Conservation (phyloP, 2,329 filamentous ascomycete genomes). For the Phialophora macrospora region DNA sequence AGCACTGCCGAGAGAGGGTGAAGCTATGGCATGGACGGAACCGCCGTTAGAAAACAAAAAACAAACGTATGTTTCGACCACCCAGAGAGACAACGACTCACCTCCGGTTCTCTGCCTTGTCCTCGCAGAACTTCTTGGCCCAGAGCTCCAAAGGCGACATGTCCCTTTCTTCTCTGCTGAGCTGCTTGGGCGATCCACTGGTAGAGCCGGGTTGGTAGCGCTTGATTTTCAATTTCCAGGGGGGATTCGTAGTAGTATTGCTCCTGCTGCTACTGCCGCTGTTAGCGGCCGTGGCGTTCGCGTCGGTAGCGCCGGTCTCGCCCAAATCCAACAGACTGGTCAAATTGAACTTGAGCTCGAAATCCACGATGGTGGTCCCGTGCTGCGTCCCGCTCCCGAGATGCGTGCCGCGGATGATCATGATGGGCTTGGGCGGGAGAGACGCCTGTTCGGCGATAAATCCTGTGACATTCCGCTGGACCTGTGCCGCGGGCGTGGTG, state of each 20-base stretch:
- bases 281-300: not conserved
- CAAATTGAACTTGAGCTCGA: conserved; percentile 41
- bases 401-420: conserved; percentile 40
- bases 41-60: not conserved
- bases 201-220: conserved; percentile 17
- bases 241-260: not conserved
- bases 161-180: conserved; percentile 12
- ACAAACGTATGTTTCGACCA: too few relatives aligned
- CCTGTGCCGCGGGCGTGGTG: not conserved
- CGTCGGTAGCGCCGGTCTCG: not conserved
- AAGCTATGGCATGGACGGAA: conserved; percentile 18
- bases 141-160: conserved; percentile 36
- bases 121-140: conserved; percentile 38
- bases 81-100: not conserved
- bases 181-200: conserved; percentile 19
- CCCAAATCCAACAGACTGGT: conserved; percentile 36
- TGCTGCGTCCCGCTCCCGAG: conserved; percentile 4
- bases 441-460: conserved; percentile 42
- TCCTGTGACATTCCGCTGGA: conserved; percentile 33
- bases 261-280: conserved; percentile 1
- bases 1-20: conserved; percentile 27
- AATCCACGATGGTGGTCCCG: conserved; percentile 35
- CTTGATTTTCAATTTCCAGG: not conserved
- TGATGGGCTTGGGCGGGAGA: conserved; percentile 41
- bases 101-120: conserved; percentile 35